A percentile compares a stretch with the other conserved stretches of the same genome.
Evolutionary conservation across 129 eudicot genomes (phyloP).

Genomic region (Helianthus annuus): HanXRQr2.0-SUNRISE NC_035445.2:164971353-164971852

Average conservation of each 20-base stretch:
- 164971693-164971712: constrained; percentile 3
- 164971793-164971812: neutral
- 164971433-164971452: too few species aligned
- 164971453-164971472: too few species aligned
- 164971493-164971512: too few species aligned
- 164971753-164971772: neutral
- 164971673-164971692: constrained; percentile 5
- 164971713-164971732: constrained; percentile 5
- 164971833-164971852: constrained; percentile 48
- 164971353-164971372: too few species aligned
- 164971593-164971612: neutral
- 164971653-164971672: neutral
- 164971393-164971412: too few species aligned
- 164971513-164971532: neutral
- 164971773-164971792: constrained; percentile 1
- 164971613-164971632: neutral
- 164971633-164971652: neutral
- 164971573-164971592: neutral
- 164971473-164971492: too few species aligned
- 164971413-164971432: too few species aligned
- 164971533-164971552: neutral
- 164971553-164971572: constrained; percentile 2
- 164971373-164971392: too few species aligned
- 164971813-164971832: constrained; percentile 40
- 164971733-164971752: neutral